Evolutionary conservation across 495 filamentous ascomycete species (phyloP).

Genomic region (Astrothelium macrocarpum): DNA sequence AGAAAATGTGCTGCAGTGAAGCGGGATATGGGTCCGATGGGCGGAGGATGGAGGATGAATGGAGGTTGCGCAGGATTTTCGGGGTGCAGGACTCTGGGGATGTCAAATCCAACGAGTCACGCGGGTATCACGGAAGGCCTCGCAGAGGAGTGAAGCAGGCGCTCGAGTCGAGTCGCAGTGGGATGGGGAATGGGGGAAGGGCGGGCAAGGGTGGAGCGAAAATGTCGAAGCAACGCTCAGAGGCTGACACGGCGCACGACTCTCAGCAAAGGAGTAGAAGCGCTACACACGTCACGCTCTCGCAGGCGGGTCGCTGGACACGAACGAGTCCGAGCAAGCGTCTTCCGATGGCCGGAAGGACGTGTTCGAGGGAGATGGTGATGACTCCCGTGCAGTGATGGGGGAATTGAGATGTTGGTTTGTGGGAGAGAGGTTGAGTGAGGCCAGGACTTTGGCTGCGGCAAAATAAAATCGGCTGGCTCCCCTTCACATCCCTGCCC

Average conservation of each 20-base stretch:
- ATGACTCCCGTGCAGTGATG: slow-evolving; percentile 8
- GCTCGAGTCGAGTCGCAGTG: background rate
- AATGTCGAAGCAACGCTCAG: slow-evolving; percentile 3
- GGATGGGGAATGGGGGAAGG: background rate
- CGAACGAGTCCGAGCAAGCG: background rate
- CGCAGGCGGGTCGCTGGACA: background rate
- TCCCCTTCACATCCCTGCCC: background rate
- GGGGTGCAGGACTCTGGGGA: slow-evolving; percentile 27
- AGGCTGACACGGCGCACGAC: slow-evolving; percentile 6
- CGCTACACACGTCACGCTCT: background rate
- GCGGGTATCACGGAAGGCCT: slow-evolving; percentile 5
- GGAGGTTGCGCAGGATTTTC: background rate
- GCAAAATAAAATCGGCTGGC: slow-evolving; percentile 6
- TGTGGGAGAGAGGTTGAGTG: slow-evolving; percentile 2
- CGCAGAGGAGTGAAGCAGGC: background rate
- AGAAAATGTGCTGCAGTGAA: slow-evolving; percentile 17
- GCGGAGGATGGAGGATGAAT: background rate
- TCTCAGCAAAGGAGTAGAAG: background rate
- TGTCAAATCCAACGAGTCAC: slow-evolving; percentile 38
- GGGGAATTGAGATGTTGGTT: background rate
- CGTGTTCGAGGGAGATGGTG: slow-evolving; percentile 28
- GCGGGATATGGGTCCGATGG: background rate
- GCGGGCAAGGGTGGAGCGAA: background rate
- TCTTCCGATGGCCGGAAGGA: background rate
- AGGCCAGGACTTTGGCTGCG: background rate